Evolutionary conservation across 441 rosid genomes (phyloP).

Genomic region (Rhodomyrtus psidioides): DNA sequence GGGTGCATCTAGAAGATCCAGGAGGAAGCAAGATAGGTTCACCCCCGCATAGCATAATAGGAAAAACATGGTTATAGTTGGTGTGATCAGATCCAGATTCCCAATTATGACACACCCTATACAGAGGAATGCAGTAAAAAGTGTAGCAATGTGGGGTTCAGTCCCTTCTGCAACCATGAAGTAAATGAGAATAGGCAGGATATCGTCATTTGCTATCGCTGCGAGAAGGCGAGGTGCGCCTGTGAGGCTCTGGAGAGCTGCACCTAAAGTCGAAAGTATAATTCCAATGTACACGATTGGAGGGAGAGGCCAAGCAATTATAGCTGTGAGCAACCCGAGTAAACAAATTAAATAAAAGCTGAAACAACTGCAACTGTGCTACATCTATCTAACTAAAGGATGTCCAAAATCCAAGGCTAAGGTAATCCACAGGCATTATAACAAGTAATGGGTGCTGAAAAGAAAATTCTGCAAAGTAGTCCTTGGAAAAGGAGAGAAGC

Average conservation of each 20-base stretch:
- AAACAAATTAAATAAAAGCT: background rate
- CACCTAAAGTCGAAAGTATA: conserved; percentile 97
- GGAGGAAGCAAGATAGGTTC: conserved; percentile 97
- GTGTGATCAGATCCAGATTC: conserved; percentile 97
- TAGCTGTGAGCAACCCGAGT: conserved; percentile 91
- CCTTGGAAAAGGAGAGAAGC: conserved; percentile 4
- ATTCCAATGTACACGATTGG: conserved; percentile 82
- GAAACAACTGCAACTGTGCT: background rate
- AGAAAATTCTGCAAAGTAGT: background rate
- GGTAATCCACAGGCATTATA: background rate
- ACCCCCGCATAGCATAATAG: conserved; percentile 94
- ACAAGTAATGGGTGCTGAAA: too few species aligned
- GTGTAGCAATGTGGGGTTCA: conserved; percentile 87
- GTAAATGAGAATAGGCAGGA: conserved; percentile 91
- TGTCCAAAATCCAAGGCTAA: background rate
- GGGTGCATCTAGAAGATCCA: conserved; percentile 99
- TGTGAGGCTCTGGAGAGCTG: conserved; percentile 96
- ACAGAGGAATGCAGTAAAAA: conserved; percentile 90
- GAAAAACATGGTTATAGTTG: conserved; percentile 95
- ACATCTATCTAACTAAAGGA: background rate
- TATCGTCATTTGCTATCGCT: conserved; percentile 98
- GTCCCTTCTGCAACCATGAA: conserved; percentile 85
- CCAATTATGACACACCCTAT: conserved; percentile 89
- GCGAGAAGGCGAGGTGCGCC: conserved; percentile 99
- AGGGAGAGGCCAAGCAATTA: conserved; percentile 97